These are phyloP conservation scores for Amphibolis antarctica DNA, from an alignment of 106 monocot species.

Conservation along the genomic window DNA sequence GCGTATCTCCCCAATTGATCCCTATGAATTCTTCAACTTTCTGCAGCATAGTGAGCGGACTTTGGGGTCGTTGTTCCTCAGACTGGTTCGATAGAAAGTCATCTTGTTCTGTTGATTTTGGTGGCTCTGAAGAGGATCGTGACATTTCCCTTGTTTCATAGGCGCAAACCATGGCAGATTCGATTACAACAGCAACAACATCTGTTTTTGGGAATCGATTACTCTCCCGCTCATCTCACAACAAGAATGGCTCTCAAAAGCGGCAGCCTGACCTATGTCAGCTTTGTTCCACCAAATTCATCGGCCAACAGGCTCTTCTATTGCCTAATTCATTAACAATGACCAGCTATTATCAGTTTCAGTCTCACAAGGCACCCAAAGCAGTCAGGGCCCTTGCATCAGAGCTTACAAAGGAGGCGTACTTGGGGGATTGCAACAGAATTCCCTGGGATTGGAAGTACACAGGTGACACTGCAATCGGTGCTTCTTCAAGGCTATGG, in stretches of 20 bases:
- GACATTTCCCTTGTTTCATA: neutral
- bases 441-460: constrained; percentile 22
- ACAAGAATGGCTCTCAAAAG: constrained; percentile 12
- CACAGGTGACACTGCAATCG: constrained; percentile 2
- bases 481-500: constrained; percentile 23
- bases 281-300: constrained; percentile 4
- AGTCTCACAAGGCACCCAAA: neutral
- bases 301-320: constrained; percentile 12
- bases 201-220: constrained; percentile 35
- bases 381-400: constrained; percentile 36
- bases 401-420: constrained; percentile 53
- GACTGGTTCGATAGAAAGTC: too few species aligned
- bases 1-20: too few species aligned
- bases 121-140: neutral
- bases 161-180: constrained; percentile 25
- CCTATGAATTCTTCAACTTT: too few species aligned
- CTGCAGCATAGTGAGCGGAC: too few species aligned
- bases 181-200: constrained; percentile 43
- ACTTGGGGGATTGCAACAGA: constrained; percentile 14
- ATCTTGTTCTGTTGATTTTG: neutral
- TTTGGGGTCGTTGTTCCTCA: neutral
- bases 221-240: constrained; percentile 11
- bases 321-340: neutral
- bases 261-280: constrained; percentile 1
- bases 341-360: too few species aligned